A percentile compares a stretch with the other conserved stretches of the same genome.
phyloP scores from a whole-genome alignment of 768 basidiomycete genomes.

The Tulasnella sp. region DNA sequence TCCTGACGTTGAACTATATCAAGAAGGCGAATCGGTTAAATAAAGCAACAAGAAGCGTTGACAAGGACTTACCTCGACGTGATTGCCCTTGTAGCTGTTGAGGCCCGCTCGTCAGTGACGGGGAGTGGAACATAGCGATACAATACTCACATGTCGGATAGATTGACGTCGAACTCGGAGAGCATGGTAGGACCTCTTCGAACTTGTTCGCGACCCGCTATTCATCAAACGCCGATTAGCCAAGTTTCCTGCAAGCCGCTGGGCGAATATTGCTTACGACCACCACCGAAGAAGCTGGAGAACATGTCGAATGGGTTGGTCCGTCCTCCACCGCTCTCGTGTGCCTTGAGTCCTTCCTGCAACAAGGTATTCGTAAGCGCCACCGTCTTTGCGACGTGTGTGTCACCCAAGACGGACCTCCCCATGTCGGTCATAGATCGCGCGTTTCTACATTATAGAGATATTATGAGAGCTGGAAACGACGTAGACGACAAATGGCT shows the following conservation, averaged over 20 bases:
- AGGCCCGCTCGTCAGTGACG: neutral
- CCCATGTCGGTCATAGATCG: slow-evolving; percentile 91
- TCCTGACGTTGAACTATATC: slow-evolving; percentile 87
- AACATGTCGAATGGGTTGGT: slow-evolving; percentile 95
- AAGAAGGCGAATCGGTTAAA: neutral
- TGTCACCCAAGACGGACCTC: slow-evolving; percentile 49
- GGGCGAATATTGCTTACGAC: slow-evolving; percentile 49
- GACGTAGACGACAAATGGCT: slow-evolving; percentile 5
- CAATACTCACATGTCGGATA: slow-evolving; percentile 70
- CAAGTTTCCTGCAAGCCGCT: neutral
- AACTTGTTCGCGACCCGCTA: slow-evolving; percentile 54
- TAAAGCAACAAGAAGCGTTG: slow-evolving; percentile 27
- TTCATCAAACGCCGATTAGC: slow-evolving; percentile 36
- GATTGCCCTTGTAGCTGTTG: slow-evolving; percentile 73
- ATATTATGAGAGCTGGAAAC: neutral
- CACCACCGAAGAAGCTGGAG: slow-evolving; percentile 84
- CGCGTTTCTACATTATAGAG: slow-evolving; percentile 63
- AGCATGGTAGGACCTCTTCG: slow-evolving; percentile 72
- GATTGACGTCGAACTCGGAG: slow-evolving; percentile 78
- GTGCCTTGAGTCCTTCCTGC: slow-evolving; percentile 86
- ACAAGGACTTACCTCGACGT: slow-evolving; percentile 61
- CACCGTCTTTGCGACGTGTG: neutral
- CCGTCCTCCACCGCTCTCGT: slow-evolving; percentile 70
- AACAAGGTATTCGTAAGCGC: neutral
- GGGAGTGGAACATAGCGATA: neutral